Percentiles rank a stretch among this genome's conserved stretches.
These are phyloP conservation scores for Cryptomeria japonica DNA, from an alignment of 75 land plant genomes.

Conservation along the genomic window DNA sequence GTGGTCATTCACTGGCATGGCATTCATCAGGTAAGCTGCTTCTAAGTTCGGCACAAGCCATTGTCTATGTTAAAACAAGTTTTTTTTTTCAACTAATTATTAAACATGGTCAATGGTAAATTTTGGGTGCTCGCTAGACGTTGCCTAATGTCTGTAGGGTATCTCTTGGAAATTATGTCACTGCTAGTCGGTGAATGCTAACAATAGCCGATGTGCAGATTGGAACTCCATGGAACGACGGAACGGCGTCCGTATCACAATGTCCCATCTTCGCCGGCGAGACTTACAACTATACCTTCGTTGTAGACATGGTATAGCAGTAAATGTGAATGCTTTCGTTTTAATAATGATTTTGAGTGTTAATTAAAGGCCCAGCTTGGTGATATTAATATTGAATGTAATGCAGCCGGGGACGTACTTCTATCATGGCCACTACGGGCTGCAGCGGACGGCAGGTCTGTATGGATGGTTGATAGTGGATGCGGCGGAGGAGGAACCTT, in stretches of 20 bases:
- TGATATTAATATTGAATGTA: no score
- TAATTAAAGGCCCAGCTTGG: no score
- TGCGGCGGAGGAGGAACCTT: constrained; percentile 36
- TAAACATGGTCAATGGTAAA: no score
- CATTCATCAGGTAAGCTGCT: constrained; percentile 71
- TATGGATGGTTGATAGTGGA: constrained; percentile 85
- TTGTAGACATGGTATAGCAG: constrained; percentile 81
- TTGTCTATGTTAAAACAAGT: no score
- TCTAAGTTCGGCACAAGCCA: no score
- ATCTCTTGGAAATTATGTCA: no score
- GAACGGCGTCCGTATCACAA: constrained; percentile 77
- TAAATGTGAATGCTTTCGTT: no score
- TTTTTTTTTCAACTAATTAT: no score
- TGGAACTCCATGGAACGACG: constrained; percentile 90
- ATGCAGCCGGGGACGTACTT: constrained; percentile 79
- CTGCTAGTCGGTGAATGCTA: background rate
- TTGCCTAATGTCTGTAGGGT: no score
- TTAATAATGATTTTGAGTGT: no score
- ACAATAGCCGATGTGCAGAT: constrained; percentile 28
- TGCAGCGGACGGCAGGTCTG: constrained; percentile 81
- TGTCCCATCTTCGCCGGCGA: constrained; percentile 82
- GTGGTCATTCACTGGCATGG: constrained; percentile 90
- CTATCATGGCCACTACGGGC: constrained; percentile 87
- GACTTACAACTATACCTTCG: constrained; percentile 69
- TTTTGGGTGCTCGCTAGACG: no score